Evolutionary conservation across 2,329 filamentous ascomycete genomes (phyloP), one percentile per base, ranked within the genome.

Genomic region (Alternaria consortialis): DNA sequence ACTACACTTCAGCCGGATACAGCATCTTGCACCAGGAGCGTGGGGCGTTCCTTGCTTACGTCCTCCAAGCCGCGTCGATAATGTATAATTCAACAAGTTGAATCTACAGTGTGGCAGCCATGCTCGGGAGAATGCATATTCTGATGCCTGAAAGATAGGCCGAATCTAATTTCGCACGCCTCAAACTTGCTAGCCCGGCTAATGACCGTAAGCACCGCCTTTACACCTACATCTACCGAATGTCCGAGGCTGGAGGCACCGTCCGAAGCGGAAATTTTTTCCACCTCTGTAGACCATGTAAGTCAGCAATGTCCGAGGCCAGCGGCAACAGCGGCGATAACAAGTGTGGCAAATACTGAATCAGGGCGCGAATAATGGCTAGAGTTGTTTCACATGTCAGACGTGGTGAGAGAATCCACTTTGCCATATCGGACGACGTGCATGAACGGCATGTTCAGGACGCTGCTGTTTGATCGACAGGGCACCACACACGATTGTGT

Each of bases 371-470:
- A 55, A 27, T 46, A 46, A 20, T 39, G n/a, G 31, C 40, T 29
- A 29, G 51, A 23, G 29, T 29, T 43, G 60, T 63, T 63, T 63
- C 61, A 63, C 50, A 44, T 51, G 54, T 48, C 47, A 36, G 39
- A 40, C 31, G 39, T 25, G 44, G 56, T 43, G 36, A 53, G 56
- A 29, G 13, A 42, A 36, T 39, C 47, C 43, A 53, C 42, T 53
- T 53, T 60, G 20, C 61, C 58, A 32, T 20, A 44, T 60, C 34
- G 37, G 52, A 59, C 47, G 51, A 56, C 32, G 34, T 55, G 53
- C 61, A 60, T 63, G 57, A 57, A 54, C 61, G 48, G 34, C 25
- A 46, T 40, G 53, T 60, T 60, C 58, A 60, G 44, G 52, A 51
- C 44, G 31, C 42, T 60, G 37, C 17, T 27, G 57, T 60, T 50